A percentile compares a stretch with the other conserved stretches of the same genome.
Evolutionary conservation across 306 rosid species (phyloP).

Genomic region (Canavalia gladiata): DNA sequence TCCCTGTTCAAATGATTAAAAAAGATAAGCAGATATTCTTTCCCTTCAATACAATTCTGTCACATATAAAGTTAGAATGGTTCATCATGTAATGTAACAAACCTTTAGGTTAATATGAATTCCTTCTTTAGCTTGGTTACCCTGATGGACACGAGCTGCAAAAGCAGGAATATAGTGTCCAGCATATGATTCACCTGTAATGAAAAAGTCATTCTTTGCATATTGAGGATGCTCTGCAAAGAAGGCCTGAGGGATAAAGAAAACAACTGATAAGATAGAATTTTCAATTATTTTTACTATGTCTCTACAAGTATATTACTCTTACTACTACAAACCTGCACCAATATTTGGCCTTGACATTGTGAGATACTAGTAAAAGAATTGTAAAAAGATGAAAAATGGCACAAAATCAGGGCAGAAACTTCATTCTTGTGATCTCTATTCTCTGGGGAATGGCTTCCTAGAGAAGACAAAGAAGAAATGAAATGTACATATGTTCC

Average conservation of each 20-base stretch:
- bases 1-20: slow-evolving; percentile 68
- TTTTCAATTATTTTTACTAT: slow-evolving; percentile 11
- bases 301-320: background rate
- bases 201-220: slow-evolving; percentile 79
- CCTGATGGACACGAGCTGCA: slow-evolving; percentile 78
- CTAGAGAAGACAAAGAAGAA: no score
- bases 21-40: slow-evolving; percentile 11
- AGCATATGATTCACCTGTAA: slow-evolving; percentile 93
- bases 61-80: slow-evolving; percentile 15
- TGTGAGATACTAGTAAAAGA: no score
- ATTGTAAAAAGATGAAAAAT: no score
- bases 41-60: background rate
- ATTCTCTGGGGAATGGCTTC: no score
- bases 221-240: slow-evolving; percentile 80
- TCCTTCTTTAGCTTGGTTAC: slow-evolving; percentile 90
- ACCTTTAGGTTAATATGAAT: slow-evolving; percentile 88
- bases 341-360: no score
- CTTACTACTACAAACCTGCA: background rate
- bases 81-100: slow-evolving; percentile 35
- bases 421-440: no score
- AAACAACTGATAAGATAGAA: background rate
- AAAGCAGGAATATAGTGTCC: slow-evolving; percentile 97
- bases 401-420: no score
- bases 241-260: slow-evolving; percentile 66
- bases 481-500: no score